Percentiles rank a stretch among this genome's conserved stretches.
These are phyloP conservation scores for Pyrenophora teres DNA, from an alignment of 2,329 filamentous ascomycete genomes.

Conservation along the genomic window DNA sequence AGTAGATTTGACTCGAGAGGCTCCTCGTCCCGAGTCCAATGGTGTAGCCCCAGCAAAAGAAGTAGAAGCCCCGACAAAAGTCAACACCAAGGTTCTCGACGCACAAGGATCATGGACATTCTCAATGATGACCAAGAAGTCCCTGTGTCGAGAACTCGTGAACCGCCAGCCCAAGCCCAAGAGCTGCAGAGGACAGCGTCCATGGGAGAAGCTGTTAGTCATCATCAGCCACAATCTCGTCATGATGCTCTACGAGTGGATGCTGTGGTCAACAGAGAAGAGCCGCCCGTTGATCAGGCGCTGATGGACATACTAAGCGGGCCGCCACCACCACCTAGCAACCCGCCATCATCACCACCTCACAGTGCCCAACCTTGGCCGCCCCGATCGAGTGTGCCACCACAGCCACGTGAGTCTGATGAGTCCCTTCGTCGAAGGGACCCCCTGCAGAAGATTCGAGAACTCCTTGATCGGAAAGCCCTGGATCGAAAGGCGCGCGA, in stretches of 20 bases:
- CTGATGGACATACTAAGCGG: slow-evolving; percentile 28
- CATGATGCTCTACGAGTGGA: slow-evolving; percentile 25
- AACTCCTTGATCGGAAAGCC: slow-evolving; percentile 34
- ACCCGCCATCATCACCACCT: slow-evolving; percentile 28
- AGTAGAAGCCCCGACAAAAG: slow-evolving; percentile 23
- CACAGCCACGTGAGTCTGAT: slow-evolving; percentile 25
- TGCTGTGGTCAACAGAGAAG: slow-evolving; percentile 24
- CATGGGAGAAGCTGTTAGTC: slow-evolving; percentile 13
- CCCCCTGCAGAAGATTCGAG: slow-evolving; percentile 33
- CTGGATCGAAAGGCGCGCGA: slow-evolving; percentile 34
- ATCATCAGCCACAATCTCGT: slow-evolving; percentile 27
- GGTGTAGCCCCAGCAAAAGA: slow-evolving; percentile 11
- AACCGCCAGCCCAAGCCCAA: slow-evolving; percentile 18
- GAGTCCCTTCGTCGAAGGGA: slow-evolving; percentile 32
- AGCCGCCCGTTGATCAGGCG: slow-evolving; percentile 28
- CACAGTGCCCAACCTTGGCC: slow-evolving; percentile 21
- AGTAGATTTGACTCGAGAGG: slow-evolving; percentile 7
- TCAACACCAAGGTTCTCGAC: slow-evolving; percentile 36
- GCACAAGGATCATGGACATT: slow-evolving; percentile 46
- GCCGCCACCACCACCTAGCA: slow-evolving; percentile 17
- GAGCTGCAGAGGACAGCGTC: slow-evolving; percentile 26
- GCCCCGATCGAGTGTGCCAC: slow-evolving; percentile 19
- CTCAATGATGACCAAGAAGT: slow-evolving; percentile 44
- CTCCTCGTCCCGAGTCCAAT: slow-evolving; percentile 14
- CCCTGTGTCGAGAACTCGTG: slow-evolving; percentile 27